Base-by-base conservation (phyloP, 352 stramenopile genomes). In the Phytophthora palmivora region DNA sequence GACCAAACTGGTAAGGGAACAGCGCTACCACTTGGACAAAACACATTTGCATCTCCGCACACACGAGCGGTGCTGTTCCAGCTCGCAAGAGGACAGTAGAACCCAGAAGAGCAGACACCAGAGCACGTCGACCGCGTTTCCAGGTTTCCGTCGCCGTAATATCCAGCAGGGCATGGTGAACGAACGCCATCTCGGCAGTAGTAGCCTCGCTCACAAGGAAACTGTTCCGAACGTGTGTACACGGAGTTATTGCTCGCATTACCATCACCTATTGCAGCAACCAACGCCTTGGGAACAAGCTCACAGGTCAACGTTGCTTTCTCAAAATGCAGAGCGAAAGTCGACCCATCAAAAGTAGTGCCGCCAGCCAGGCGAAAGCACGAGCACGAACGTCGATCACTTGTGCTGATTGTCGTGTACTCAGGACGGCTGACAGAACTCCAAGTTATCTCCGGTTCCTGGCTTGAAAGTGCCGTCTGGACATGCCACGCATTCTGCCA, bases 391-490 rank as follows among this genome's bases (percentile, higher is more conserved):
- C 82, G 76, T 16, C 80, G 49, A 41, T 93, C 77, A n/a, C 16
- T 54, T 14, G 72, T 65, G 21, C 76, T 89, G 12, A 61, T 60
- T 1, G 84, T 51, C 0, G 74, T 75, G 21, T 74, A 82, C 39
- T 66, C 38, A 0, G 84, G 82, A 55, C 8, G 55, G 44, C 9
- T 62, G 14, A 32, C 84, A 95, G 0, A 91, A 63, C n/a, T 49
- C 46, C 0, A 63, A 19, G 26, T 72, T 71, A 45, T 95, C 80
- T 5, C 84, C 83, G 0, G 65, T 38, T 14, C 30, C 43, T 9
- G 56, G 24, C 53, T 97, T 97, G 67, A 93, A 96, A 0, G 79
- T 94, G 5, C 84, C 82, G 0, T 69, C 26, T 2, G 87, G 87
- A 53, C 87, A 97, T 15, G 58, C 16, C 12, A 82, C 58, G 33